Evolutionary conservation across 176 grass and related monocot genomes (phyloP), one percentile per base, ranked within the genome.

Genomic region (Thalia dealbata): DNA sequence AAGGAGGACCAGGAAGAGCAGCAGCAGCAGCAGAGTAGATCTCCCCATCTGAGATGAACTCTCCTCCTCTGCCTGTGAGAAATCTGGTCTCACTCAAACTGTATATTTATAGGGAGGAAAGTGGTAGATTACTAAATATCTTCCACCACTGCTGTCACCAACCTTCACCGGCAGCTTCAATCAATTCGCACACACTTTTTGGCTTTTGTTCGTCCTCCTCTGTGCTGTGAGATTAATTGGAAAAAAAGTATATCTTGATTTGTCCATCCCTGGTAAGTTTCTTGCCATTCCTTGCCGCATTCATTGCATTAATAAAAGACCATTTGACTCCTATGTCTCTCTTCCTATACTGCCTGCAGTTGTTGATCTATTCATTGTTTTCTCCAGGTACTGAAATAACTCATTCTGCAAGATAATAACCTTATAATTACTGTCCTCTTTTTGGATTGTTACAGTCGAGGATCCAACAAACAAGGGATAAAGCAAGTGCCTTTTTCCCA

Each of bases 101-200:
- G 46, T 30, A 14, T 30, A 72, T 72, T 72, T 72, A 72, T 72
- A 72, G 52, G 24, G 70, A 12, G 46, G 27, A 72, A 30, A 35
- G 14, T 19, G 14, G 50, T n/a, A n/a, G n/a, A n/a, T 15, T 29
- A 46, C 43, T 24, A 24, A 46, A 50, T 4, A 7, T 19, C 26
- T 72, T 61, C 50, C 48, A 52, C 70, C 70, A 10, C 35, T 46
- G 21, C 13, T 54, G 22, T 7, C 25, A 52, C 50, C 18, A 52
- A 14, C 48, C 24, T 16, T 16, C 70, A 55, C 70, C 70, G 70
- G 54, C 70, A 43, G 12, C 65, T 22, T 44, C 22, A 72, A 32
- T 72, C 70, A 72, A 55, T 55, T n/a, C 14, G 1, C 50, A 54
- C 70, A 54, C 70, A 72, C 70, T 7, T 54, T 52, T 52, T 52